Evolutionary conservation across 306 rosid genomes (phyloP), one percentile per base, ranked within the genome.

Genomic region (Herpetospermum pedunculosum): DNA sequence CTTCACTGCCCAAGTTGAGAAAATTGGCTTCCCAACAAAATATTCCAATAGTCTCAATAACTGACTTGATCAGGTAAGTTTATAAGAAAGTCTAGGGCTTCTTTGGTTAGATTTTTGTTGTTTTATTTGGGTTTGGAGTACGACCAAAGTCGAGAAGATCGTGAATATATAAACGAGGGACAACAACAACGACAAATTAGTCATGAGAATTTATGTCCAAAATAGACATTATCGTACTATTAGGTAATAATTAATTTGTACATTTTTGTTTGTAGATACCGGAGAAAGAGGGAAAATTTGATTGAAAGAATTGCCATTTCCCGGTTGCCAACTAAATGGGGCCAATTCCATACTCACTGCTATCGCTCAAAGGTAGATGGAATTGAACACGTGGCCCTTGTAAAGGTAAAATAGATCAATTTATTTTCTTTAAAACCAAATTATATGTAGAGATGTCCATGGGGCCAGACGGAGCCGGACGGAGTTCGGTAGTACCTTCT

Each of bases 261-360:
- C 9, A 5, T 29, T 11, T 4, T 4, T 5, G 10, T 68, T 41
- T 71, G 34, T 44, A 92, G 96, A 88, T 92, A 90, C 35, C 86
- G 91, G 43, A 88, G 96, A 84, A 92, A 92, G 75, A 77, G 96
- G 74, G 98, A 92, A 76, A 87, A 82, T n/a, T 19, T 92, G 76
- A 88, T 92, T 15, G 92, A 90, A 83, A 87, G 96, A 84, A 84
- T 80, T 2, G 85, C 79, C 4, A 75, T 86, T 55, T 87, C 96
- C 0, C 86, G 91, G 54, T 38, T 92, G 29, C 93, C 97, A 43
- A 92, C 90, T 0, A 90, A 88, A 81, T 90, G 98, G 98, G 97
- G 98, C 55, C 64, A 73, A 32, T 92, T 90, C 81, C 80, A 86
- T 74, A 88, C 97, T 58, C 86, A 90, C 53, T 84, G 98, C 81